These are phyloP conservation scores for Aspergillus sp. DNA, from an alignment of 2,329 filamentous ascomycete genomes.

Conservation along the genomic window DNA sequence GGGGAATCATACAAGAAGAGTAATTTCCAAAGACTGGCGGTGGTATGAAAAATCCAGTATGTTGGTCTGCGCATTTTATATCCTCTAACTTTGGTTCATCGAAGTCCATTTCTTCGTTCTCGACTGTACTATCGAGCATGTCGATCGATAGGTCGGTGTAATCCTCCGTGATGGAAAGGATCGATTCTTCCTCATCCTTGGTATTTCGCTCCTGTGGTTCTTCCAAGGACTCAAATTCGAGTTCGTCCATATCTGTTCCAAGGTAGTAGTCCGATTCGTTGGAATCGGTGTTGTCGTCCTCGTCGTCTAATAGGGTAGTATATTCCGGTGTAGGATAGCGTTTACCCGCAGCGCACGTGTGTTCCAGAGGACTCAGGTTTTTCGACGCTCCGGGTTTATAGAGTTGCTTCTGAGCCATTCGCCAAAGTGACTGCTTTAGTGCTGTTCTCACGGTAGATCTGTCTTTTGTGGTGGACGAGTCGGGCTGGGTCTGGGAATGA, in stretches of 20 bases:
- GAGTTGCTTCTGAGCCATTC: conserved; percentile 22
- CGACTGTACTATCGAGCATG: not conserved
- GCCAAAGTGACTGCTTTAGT: conserved; percentile 28
- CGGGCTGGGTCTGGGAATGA: not conserved
- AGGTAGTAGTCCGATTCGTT: not conserved
- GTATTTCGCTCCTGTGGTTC: not conserved
- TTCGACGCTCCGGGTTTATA: conserved; percentile 10
- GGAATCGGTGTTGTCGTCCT: not conserved
- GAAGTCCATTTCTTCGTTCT: not conserved
- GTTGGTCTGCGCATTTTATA: not conserved
- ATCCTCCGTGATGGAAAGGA: not conserved
- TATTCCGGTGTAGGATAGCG: conserved; percentile 1
- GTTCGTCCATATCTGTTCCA: not conserved
- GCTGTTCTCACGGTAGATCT: conserved; percentile 6
- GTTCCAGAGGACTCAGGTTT: conserved; percentile 2
- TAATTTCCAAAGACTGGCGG: not conserved
- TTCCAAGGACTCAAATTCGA: not conserved
- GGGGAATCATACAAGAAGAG: not conserved
- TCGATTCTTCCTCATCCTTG: not conserved
- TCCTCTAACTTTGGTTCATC: not conserved
- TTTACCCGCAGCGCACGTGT: not conserved
- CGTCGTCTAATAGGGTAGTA: conserved; percentile 2
- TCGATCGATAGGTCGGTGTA: not conserved
- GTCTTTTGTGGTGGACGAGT: not conserved
- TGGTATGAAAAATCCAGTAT: not conserved